Percentiles rank a stretch among this genome's conserved stretches.
Evolutionary conservation across 163 green algal genomes (phyloP).

Genomic region (Chlorella variabilis): DNA sequence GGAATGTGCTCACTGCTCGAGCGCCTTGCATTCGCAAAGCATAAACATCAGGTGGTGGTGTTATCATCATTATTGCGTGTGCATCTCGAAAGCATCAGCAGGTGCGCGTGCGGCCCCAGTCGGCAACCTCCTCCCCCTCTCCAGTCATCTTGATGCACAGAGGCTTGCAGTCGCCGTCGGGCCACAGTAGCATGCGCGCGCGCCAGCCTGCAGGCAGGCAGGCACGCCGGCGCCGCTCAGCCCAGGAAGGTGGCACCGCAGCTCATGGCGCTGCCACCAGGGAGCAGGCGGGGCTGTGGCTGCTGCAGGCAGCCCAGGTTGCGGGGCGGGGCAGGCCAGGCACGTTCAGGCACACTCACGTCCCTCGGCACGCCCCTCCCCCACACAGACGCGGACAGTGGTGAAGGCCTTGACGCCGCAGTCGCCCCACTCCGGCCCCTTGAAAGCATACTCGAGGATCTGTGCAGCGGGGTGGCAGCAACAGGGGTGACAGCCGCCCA

Average conservation of each 20-base stretch:
- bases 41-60: too few species aligned
- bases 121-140: neutral
- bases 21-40: too few species aligned
- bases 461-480: too few species aligned
- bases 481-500: too few species aligned
- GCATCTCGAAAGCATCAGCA: too few species aligned
- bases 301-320: too few species aligned
- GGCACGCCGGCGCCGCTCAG: neutral
- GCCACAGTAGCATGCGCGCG: neutral
- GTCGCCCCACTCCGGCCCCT: neutral
- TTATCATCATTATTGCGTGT: too few species aligned
- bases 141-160: slow-evolving; percentile 9
- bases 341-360: neutral
- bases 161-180: neutral
- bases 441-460: too few species aligned
- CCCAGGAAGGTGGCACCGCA: neutral
- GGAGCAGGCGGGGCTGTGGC: too few species aligned
- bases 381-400: neutral
- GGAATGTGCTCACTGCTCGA: too few species aligned
- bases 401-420: neutral
- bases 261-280: neutral
- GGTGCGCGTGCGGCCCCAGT: neutral
- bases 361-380: neutral
- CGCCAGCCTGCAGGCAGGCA: slow-evolving; percentile 1
- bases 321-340: neutral